These are phyloP conservation scores for Rheum nobile DNA, from an alignment of 148 eudicot species.

Conservation along the genomic window DNA sequence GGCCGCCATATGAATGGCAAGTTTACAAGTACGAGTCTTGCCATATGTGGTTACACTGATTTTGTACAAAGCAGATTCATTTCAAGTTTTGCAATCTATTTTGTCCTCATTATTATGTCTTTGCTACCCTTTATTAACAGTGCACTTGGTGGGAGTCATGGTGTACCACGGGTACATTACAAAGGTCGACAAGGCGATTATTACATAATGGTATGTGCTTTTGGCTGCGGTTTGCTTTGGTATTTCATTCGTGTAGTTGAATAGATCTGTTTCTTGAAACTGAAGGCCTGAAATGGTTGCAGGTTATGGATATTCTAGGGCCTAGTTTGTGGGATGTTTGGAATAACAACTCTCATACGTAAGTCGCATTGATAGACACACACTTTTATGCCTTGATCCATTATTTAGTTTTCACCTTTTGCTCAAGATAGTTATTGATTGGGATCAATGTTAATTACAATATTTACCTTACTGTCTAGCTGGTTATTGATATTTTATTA, in stretches of 20 bases:
- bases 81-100: not conserved
- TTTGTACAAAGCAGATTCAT: not conserved
- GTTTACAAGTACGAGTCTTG: constrained; percentile 60
- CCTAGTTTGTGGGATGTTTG: constrained; percentile 90
- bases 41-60: not conserved
- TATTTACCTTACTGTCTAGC: not conserved
- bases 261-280: not conserved
- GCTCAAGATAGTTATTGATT: not conserved
- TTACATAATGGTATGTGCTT: constrained; percentile 51
- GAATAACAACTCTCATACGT: constrained; percentile 53
- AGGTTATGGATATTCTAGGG: constrained; percentile 87
- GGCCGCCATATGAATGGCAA: constrained; percentile 79
- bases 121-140: constrained; percentile 17
- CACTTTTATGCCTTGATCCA: not conserved
- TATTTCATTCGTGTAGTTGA: not conserved
- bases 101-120: not conserved
- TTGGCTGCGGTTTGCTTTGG: not conserved
- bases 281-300: constrained; percentile 8
- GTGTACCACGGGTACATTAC: constrained; percentile 69
- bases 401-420: not conserved
- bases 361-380: constrained; percentile 12
- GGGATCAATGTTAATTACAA: not conserved
- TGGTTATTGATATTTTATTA: not conserved
- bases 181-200: constrained; percentile 66
- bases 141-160: constrained; percentile 66